Conservation (phyloP, 345 rosid genomes). For the Brassica carinata region DNA sequence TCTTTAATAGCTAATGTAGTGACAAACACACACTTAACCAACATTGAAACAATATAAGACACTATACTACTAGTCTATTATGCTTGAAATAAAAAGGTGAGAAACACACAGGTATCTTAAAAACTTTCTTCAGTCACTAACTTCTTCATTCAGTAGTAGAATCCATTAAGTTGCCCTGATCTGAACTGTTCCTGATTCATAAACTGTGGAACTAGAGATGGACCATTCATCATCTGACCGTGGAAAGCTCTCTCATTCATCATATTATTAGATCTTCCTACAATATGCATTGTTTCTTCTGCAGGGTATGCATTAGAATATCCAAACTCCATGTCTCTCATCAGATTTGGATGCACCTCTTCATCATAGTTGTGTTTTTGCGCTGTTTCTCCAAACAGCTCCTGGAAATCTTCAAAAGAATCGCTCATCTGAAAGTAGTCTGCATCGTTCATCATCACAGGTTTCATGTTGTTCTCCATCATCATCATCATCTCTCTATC, state of each 20-base stretch:
- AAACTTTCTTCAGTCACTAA: background rate
- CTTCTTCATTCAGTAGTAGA: slow-evolving; percentile 23
- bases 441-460: slow-evolving; percentile 31
- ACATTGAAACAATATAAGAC: background rate
- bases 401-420: slow-evolving; percentile 32
- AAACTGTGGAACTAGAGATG: slow-evolving; percentile 24
- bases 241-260: slow-evolving; percentile 24
- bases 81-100: background rate
- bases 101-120: background rate
- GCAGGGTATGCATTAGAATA: slow-evolving; percentile 36
- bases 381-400: background rate
- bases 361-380: slow-evolving; percentile 32
- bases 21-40: background rate
- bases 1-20: background rate
- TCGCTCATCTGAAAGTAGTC: slow-evolving; percentile 32
- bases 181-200: slow-evolving; percentile 25
- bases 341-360: slow-evolving; percentile 28
- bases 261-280: slow-evolving; percentile 28
- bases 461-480: slow-evolving; percentile 27
- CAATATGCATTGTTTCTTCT: slow-evolving; percentile 27
- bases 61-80: background rate
- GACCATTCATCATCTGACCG: slow-evolving; percentile 18
- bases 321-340: slow-evolving; percentile 31
- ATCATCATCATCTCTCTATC: slow-evolving; percentile 34
- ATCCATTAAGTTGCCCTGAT: slow-evolving; percentile 19